Base-by-base conservation (phyloP, 257 asterid species). In the Forsythia suspensa region DNA sequence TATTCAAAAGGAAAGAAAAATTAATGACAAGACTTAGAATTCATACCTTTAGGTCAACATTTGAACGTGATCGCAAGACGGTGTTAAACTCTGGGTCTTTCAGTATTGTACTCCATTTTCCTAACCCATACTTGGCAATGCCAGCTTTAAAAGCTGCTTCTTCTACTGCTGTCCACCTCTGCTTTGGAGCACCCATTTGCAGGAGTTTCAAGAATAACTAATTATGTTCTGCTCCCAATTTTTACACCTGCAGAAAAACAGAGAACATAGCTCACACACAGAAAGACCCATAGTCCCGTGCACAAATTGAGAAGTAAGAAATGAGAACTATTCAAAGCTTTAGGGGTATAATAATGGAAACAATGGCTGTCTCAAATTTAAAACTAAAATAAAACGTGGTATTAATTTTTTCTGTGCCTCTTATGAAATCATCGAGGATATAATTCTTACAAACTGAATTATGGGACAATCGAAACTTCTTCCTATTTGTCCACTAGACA, bases 101-200 rank as follows among this genome's bases (percentile, higher is more conserved):
- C 67, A 96, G 98, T 70, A 96, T 96, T 46, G 94, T 89, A 77
- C 99, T 96, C 99, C 99, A 96, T 83, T 96, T 96, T 46, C 99
- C 99, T 57, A 83, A 44, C 61, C 99, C 99, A 79, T 96, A 87
- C 82, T 87, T 94, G 44, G 87, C 83, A 84, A 96, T 92, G 68
- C 98, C 99, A 74, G 98, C 98, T 84, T 91, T 94, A 70, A 96
- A 98, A 78, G 99, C 97, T 80, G 94, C 98, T 90, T 96, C 99
- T 88, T 96, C 99, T 79, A 89, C 98, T 59, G 94, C 36, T 72
- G 57, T 96, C 98, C 99, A 96, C 90, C 87, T 94, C 86, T 85
- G 97, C 78, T 96, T 96, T 48, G 99, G 99, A 73, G 98, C 98
- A 86, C 99, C 99, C 99, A 96, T 96, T 29, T 52, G 70, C 84